phyloP scores from a whole-genome alignment of 2,329 filamentous ascomycete species.

The Colletotrichum musae region DNA sequence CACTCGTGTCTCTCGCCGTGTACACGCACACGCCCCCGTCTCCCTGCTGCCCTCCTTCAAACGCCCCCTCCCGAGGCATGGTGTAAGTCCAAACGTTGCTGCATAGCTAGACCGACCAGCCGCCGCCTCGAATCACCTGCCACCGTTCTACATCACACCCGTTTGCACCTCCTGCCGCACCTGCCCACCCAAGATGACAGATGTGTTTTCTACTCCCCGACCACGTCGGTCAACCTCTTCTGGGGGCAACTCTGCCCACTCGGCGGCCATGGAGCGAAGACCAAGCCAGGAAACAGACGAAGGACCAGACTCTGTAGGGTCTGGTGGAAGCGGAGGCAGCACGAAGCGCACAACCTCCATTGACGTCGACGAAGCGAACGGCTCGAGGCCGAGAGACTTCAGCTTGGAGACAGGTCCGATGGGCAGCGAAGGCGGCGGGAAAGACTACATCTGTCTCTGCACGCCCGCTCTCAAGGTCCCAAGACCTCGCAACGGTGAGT shows the following conservation, averaged over 20 bases:
- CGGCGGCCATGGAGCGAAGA: conserved; percentile 41
- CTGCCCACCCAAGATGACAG: conserved; percentile 39
- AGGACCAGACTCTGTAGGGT: conserved; percentile 33
- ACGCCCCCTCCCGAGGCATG: conserved; percentile 35
- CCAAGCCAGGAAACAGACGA: conserved; percentile 40
- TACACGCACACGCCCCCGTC: conserved; percentile 27
- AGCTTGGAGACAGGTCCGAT: conserved; percentile 53
- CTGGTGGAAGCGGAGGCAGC: conserved; percentile 35
- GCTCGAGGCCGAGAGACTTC: conserved; percentile 51
- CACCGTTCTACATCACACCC: conserved; percentile 26
- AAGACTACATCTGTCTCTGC: conserved; percentile 69
- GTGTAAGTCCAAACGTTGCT: conserved; percentile 40
- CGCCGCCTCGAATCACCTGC: conserved; percentile 22
- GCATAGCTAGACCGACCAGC: conserved; percentile 30
- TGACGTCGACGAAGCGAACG: conserved; percentile 60
- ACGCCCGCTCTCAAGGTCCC: conserved; percentile 71
- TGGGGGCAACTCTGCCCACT: conserved; percentile 38
- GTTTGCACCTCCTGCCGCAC: conserved; percentile 37
- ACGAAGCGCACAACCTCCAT: conserved; percentile 64
- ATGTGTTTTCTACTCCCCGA: conserved; percentile 37
- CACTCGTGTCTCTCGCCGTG: conserved; percentile 34
- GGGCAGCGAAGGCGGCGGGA: conserved; percentile 39
- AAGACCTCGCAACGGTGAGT: conserved; percentile 72
- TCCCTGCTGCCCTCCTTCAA: conserved; percentile 26
- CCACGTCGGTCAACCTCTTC: conserved; percentile 42